Conservation (phyloP, 768 basidiomycete genomes). For the Tricholoma saponaceum region DNA sequence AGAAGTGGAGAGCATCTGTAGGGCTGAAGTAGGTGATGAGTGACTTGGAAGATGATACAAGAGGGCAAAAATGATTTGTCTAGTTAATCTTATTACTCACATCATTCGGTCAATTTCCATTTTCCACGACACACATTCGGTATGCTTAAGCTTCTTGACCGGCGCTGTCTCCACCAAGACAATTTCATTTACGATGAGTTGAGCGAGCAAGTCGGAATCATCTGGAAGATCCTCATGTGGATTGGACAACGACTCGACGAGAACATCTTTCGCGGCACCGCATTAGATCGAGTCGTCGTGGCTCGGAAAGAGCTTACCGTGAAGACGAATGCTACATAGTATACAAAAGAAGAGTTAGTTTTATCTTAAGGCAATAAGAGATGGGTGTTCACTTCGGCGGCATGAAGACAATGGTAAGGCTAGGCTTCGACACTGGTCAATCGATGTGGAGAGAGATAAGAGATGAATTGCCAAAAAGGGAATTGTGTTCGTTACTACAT, state of each 20-base stretch:
- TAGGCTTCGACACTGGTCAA: no score
- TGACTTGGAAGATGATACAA: background rate
- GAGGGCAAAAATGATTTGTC: background rate
- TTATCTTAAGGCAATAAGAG: no score
- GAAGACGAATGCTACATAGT: background rate
- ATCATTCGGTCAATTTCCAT: background rate
- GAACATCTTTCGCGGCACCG: background rate
- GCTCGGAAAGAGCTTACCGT: background rate
- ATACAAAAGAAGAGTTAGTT: no score
- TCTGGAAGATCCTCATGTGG: background rate
- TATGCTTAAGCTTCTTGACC: background rate
- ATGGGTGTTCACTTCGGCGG: no score
- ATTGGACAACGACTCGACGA: background rate
- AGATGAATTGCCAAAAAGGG: no score
- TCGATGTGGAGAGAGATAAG: no score
- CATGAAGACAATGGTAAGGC: no score
- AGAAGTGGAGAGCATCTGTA: background rate
- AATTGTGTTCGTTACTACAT: no score
- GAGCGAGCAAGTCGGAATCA: background rate
- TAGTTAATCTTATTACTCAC: background rate
- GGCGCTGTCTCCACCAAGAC: background rate
- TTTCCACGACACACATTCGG: background rate
- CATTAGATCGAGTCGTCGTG: background rate
- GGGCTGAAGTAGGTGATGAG: background rate
- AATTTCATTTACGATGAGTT: background rate